Evolutionary conservation across 2,329 filamentous ascomycete species (phyloP), one percentile per base, ranked within the genome.

Genomic region (Diplocarpon rosae): DNA sequence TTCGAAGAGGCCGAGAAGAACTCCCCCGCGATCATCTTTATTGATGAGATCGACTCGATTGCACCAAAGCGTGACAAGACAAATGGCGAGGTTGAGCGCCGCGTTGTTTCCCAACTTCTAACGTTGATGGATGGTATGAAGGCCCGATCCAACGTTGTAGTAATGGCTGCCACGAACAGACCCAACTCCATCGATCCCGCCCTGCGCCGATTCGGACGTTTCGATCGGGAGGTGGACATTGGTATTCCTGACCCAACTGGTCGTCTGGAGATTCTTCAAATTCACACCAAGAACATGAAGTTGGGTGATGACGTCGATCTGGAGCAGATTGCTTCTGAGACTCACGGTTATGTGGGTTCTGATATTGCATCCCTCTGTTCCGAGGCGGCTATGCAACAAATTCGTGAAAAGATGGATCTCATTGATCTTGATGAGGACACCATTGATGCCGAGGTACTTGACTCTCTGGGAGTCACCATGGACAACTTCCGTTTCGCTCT

Each of bases 211-310:
- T 96, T 95, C 69, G 92, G 92, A 53, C 92, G 92, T 68, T 96
- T 98, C 72, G 92, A 98, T 66, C 92, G 92, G 66, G 92, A 96
- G 68, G 90, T 98, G 54, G 92, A 98, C 63, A 95, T 98, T 62
- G 89, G 90, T 62, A 94, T 96, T 56, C 92, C 92, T 43, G 92
- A 96, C 70, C 92, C 92, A 41, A 96, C 90, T 59, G 92, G 92
- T 53, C 92, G 92, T 76, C 84, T 98, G 31, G 92, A 98, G 76
- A 96, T 98, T 62, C 81, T 98, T 50, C 87, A 94, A 69, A 98
- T 98, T 57, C 92, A 98, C 77, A 98, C 92, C 68, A 98, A 98
- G 83, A 98, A 98, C 78, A 98, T 98, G 92, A 98, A 98, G 76
- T 79, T 98, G 50, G 88, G 70, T 48, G 92, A 96, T 47, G 92